phyloP scores from a whole-genome alignment of 331 rosid species.

The Erythrophleum ivorense region DNA sequence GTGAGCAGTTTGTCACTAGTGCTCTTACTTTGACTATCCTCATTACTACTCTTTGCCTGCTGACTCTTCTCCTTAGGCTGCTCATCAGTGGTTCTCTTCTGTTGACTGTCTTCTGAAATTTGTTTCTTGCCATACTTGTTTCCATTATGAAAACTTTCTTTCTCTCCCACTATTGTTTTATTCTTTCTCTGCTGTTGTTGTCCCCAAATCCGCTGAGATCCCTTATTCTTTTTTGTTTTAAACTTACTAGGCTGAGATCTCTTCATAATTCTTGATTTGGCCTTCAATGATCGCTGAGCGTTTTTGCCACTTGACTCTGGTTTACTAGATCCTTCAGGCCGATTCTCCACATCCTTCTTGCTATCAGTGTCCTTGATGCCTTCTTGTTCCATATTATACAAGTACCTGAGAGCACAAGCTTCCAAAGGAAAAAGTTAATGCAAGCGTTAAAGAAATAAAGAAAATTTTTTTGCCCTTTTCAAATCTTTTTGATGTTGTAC shows the following conservation, averaged over 20 bases:
- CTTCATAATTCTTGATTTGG: slow-evolving; percentile 58
- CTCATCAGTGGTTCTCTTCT: slow-evolving; percentile 17
- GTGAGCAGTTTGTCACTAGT: slow-evolving; percentile 25
- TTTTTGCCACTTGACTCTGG: slow-evolving; percentile 50
- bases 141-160: slow-evolving; percentile 32
- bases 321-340: slow-evolving; percentile 46
- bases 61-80: slow-evolving; percentile 33
- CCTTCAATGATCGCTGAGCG: slow-evolving; percentile 49
- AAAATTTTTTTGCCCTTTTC: background rate
- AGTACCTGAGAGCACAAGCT: slow-evolving; percentile 10
- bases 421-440: slow-evolving; percentile 15
- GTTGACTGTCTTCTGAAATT: slow-evolving; percentile 11
- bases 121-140: slow-evolving; percentile 33
- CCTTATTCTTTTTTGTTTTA: slow-evolving; percentile 33
- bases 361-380: slow-evolving; percentile 16
- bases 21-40: slow-evolving; percentile 39
- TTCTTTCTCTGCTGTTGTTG: slow-evolving; percentile 45
- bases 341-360: slow-evolving; percentile 34
- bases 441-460: slow-evolving; percentile 14
- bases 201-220: background rate
- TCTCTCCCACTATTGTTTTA: slow-evolving; percentile 36
- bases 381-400: slow-evolving; percentile 43
- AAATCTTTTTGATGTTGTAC: slow-evolving; percentile 5
- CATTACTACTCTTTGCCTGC: slow-evolving; percentile 33
- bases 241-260: slow-evolving; percentile 47